Evolutionary conservation across 1,284 basidiomycete genomes (phyloP).

Genomic region (Sanghuangporus weigelae): DNA sequence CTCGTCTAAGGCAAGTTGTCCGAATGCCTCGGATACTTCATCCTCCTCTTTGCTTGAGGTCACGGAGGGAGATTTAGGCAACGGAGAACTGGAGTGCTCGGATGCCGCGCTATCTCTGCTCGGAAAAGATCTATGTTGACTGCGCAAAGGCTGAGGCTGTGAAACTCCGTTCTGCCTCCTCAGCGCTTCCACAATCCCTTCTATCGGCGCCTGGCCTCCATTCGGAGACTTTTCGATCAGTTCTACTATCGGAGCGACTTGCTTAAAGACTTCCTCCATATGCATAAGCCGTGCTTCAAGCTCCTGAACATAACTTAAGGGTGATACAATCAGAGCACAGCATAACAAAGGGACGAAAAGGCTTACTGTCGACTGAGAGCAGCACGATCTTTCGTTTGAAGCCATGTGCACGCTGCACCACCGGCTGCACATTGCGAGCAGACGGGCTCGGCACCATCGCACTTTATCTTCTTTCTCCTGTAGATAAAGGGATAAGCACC

Average conservation of each 20-base stretch:
- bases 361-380: constrained; percentile 80
- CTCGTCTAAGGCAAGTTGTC: constrained; percentile 83
- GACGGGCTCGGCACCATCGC: constrained; percentile 79
- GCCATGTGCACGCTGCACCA: constrained; percentile 74
- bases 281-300: constrained; percentile 77
- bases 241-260: constrained; percentile 71
- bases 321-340: constrained; percentile 16
- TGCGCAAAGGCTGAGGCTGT: neutral
- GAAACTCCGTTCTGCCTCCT: constrained; percentile 5
- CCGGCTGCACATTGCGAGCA: constrained; percentile 73
- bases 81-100: constrained; percentile 17
- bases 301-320: constrained; percentile 75
- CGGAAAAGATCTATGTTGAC: neutral
- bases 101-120: constrained; percentile 27
- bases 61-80: constrained; percentile 13
- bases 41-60: constrained; percentile 52
- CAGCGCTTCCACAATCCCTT: constrained; percentile 30
- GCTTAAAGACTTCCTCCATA: constrained; percentile 76
- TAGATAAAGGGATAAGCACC: neutral
- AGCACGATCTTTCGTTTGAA: constrained; percentile 82
- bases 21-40: constrained; percentile 76
- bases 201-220: constrained; percentile 22
- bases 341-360: constrained; percentile 13
- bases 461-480: constrained; percentile 86
- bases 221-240: constrained; percentile 45